Conservation (phyloP, 306 rosid genomes). For the Lagenaria siceraria region DNA sequence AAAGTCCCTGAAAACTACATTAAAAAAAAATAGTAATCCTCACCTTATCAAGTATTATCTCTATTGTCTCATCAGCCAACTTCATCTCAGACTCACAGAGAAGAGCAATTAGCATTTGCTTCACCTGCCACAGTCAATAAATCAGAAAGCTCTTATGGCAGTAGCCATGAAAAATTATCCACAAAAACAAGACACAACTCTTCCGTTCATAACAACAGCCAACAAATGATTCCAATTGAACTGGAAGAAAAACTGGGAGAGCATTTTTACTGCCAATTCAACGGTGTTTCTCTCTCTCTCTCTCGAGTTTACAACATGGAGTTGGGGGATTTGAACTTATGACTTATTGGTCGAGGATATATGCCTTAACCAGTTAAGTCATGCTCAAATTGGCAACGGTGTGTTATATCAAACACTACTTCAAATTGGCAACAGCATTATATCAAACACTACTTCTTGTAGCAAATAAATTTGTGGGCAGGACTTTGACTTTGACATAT, state of each 20-base stretch:
- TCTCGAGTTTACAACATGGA: too few relatives aligned
- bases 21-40: background rate
- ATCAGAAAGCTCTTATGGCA: background rate
- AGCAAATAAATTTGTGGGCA: background rate
- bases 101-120: slow-evolving; percentile 79
- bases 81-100: slow-evolving; percentile 72
- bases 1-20: background rate
- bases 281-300: background rate
- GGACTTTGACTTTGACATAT: background rate
- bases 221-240: background rate
- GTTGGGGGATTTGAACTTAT: background rate
- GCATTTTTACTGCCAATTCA: background rate
- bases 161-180: background rate
- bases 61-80: slow-evolving; percentile 72
- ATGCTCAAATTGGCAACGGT: too few relatives aligned
- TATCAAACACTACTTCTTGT: background rate
- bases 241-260: background rate
- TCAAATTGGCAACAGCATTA: too few relatives aligned
- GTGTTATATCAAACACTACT: too few relatives aligned
- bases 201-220: background rate
- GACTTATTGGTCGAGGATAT: background rate
- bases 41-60: slow-evolving; percentile 69
- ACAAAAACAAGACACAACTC: background rate
- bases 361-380: background rate
- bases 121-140: slow-evolving; percentile 42